Evolutionary conservation across 441 rosid genomes (phyloP), one percentile per base, ranked within the genome.

Genomic region (Theobroma grandiflorum): DNA sequence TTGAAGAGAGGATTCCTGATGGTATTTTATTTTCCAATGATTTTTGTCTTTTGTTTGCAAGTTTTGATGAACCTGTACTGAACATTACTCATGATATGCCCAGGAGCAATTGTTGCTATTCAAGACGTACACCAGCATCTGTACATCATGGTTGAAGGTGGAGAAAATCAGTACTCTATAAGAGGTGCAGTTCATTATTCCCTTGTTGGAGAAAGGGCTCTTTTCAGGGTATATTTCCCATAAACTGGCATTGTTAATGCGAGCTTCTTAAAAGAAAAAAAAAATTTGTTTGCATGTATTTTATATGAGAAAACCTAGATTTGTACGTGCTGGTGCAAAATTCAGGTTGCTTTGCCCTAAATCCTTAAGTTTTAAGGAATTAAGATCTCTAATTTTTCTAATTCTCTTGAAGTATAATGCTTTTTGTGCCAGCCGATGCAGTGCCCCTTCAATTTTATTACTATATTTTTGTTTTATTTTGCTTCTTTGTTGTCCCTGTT

Each of bases 41-140:
- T 66, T 79, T 69, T 22, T 37, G 64, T 82, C 64, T 75, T 45
- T 76, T 82, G 74, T 35, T 78, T 80, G 43, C 45, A 79, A 76
- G 66, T 73, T 70, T 73, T 79, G 81, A 71, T 76, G 80, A 83
- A 80, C 57, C 78, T 79, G 73, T 81, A 77, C 75, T 71, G 57
- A 78, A 76, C 57, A 68, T 69, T 70, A 52, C 78, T 77, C 47
- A 67, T 82, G 74, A 72, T 72, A 71, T 81, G 72, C 77, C 59
- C 83, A 96, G 99, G 99, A 66, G 89, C 98, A 81, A 88, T 93
- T 75, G 98, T 96, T 76, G 91, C 97, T 59, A 88, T 96, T 83
- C 98, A 93, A 86, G 99, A 96, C 87, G 90, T 91, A 22, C 86
- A 95, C 86, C 96, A 96, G 78, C 99, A 95, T 84, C 71, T 91